Conservation (phyloP, 345 rosid genomes). For the Brassica carinata region DNA sequence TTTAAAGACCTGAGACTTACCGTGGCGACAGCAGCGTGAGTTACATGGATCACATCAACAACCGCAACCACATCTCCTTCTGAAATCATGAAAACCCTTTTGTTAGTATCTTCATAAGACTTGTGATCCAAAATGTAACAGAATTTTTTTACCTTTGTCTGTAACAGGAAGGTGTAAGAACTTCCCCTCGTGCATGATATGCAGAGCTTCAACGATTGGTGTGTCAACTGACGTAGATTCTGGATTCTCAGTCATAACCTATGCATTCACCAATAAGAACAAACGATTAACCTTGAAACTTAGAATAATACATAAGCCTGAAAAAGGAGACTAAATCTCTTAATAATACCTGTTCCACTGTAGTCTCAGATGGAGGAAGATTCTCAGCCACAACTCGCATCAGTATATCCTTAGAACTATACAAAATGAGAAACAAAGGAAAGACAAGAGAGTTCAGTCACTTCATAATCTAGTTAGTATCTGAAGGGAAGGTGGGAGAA, state of each 20-base stretch:
- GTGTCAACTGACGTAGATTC: slow-evolving; percentile 86
- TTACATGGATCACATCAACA: slow-evolving; percentile 84
- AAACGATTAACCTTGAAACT: slow-evolving; percentile 20
- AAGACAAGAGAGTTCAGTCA: slow-evolving; percentile 22
- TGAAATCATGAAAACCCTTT: slow-evolving; percentile 42
- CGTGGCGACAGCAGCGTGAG: slow-evolving; percentile 97
- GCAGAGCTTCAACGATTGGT: slow-evolving; percentile 95
- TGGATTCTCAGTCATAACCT: slow-evolving; percentile 99
- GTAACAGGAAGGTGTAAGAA: slow-evolving; percentile 97
- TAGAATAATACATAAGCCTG: background rate
- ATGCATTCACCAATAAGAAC: slow-evolving; percentile 25
- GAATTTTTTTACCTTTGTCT: slow-evolving; percentile 58
- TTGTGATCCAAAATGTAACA: slow-evolving; percentile 9
- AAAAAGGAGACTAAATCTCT: slow-evolving; percentile 13
- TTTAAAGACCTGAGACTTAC: slow-evolving; percentile 47
- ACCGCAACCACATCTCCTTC: slow-evolving; percentile 85
- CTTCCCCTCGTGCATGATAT: slow-evolving; percentile 93
- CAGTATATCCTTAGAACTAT: slow-evolving; percentile 94
- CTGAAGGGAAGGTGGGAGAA: slow-evolving; percentile 19
- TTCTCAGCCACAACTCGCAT: slow-evolving; percentile 92
- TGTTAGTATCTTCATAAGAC: background rate
- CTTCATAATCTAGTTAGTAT: slow-evolving; percentile 6
- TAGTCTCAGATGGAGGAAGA: slow-evolving; percentile 71
- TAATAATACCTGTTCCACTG: slow-evolving; percentile 75
- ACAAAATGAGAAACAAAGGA: slow-evolving; percentile 18